phyloP scores from a whole-genome alignment of 1,139 yeast species.

The Hyphopichia pseudoburtonii region DNA sequence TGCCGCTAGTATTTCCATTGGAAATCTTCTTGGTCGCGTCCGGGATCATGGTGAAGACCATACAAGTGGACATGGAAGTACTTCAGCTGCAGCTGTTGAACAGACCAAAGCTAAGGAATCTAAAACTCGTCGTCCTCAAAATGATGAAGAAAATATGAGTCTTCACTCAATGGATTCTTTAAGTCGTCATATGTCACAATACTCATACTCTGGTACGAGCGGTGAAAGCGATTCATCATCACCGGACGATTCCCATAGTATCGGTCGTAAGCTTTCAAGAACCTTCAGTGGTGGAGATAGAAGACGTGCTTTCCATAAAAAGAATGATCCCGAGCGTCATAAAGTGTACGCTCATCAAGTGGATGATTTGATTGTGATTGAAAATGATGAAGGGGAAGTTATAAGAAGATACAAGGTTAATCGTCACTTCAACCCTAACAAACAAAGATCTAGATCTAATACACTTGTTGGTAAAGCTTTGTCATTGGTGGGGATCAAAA shows the following conservation, averaged over 20 bases:
- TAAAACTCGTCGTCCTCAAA: too few species aligned
- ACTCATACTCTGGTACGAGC: constrained; percentile 15
- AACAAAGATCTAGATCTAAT: constrained; percentile 26
- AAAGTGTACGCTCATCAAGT: constrained; percentile 47
- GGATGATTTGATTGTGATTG: constrained; percentile 77
- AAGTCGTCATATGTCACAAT: constrained; percentile 36
- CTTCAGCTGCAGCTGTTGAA: not conserved
- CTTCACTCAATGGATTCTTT: constrained; percentile 44
- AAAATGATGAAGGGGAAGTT: constrained; percentile 90
- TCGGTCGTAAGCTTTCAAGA: constrained; percentile 11
- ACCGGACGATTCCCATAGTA: constrained; percentile 14
- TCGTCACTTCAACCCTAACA: constrained; percentile 34
- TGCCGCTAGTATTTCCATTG: too few species aligned
- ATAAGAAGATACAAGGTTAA: constrained; percentile 78
- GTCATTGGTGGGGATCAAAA: constrained; percentile 50
- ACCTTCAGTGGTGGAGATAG: constrained; percentile 10
- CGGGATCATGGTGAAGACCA: too few species aligned
- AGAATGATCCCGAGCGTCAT: constrained; percentile 30
- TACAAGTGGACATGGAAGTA: not conserved
- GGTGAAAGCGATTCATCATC: constrained; percentile 14
- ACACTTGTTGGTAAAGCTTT: constrained; percentile 47
- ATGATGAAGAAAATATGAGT: constrained; percentile 24
- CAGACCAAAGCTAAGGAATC: not conserved
- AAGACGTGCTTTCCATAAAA: constrained; percentile 28
- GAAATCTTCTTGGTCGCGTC: too few species aligned